These are phyloP conservation scores for Penicillium robsamsonii DNA, from an alignment of 495 filamentous ascomycete species.

Conservation along the genomic window DNA sequence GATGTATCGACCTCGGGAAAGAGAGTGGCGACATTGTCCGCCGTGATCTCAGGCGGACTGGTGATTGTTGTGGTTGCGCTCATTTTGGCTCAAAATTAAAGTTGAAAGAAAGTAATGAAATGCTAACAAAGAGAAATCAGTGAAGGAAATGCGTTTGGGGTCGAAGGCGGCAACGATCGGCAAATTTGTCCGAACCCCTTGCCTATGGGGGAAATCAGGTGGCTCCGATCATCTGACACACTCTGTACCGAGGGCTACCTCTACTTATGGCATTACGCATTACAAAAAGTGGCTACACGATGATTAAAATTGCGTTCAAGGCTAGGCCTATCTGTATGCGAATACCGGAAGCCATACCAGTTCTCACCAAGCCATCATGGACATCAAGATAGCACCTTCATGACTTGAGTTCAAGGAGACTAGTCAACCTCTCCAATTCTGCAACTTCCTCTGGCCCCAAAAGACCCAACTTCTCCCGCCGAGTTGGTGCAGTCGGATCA, in stretches of 20 bases:
- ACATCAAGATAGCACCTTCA: neutral
- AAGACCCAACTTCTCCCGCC: conserved; percentile 58
- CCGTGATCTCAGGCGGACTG: conserved; percentile 58
- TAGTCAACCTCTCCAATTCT: conserved; percentile 1
- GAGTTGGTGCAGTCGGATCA: conserved; percentile 55
- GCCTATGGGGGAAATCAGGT: too few species aligned
- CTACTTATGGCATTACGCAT: neutral
- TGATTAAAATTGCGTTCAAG: neutral
- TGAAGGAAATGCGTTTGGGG: conserved; percentile 7
- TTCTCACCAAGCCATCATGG: neutral
- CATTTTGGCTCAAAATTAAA: conserved; percentile 36
- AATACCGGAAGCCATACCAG: neutral
- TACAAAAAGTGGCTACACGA: neutral
- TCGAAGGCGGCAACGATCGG: conserved; percentile 24
- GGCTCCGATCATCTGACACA: too few species aligned
- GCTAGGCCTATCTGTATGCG: neutral
- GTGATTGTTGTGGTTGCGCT: conserved; percentile 50
- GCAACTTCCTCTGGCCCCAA: conserved; percentile 19
- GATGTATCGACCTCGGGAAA: conserved; percentile 97
- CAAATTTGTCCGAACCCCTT: conserved; percentile 1
- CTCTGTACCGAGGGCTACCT: neutral
- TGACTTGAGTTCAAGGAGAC: conserved; percentile 1
- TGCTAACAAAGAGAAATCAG: conserved; percentile 7
- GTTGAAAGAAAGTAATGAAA: neutral
- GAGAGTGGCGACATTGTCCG: conserved; percentile 79